Base-by-base conservation (phyloP, 441 rosid genomes). In the Brassica balearica region DNA sequence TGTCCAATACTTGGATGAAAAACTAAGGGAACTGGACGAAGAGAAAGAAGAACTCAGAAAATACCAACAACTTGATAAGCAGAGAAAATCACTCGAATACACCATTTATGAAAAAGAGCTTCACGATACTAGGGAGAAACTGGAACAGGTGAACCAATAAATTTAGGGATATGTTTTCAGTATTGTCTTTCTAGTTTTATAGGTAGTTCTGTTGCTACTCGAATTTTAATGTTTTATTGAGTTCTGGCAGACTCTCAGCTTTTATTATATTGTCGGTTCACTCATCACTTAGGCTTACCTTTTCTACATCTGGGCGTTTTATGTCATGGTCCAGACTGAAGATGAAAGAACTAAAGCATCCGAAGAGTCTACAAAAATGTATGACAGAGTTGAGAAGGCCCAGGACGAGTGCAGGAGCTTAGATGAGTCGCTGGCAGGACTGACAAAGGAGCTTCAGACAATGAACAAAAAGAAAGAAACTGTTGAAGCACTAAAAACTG, bases 31-130 rank as follows among this genome's bases (percentile, higher is more conserved):
- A 76, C 78, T 96, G 88, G 99, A 96, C 68, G 98, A 94, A 86
- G 99, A 94, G 88, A 96, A 92, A 85, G 97, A 96, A 81, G 99
- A 96, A 82, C 89, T 94, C 72, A 87, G 92, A 78, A 90, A 94
- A 85, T 96, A 96, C 80, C 98, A 96, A 86, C 98, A 91, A 83
- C 97, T 96, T 72, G 99, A 96, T 85, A 94, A 81, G 91, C 97
- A 92, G 84, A 95, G 95, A 61, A 94, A 90, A 90, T 87, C 97
- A 76, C 85, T 96, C 55, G 99, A 94, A 72, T 96, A 91, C 87
- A 94, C 97, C 80, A 92, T 96, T 80, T 92, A 94, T 81, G 99
- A 96, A 63, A 94, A 92, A 87, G 97, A 96, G 79, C 97, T 94
- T 79, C 90, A 91, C 64, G 97, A 94, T 85, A 90, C 97, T 56